A percentile compares a stretch with the other conserved stretches of the same genome.
These are phyloP conservation scores for Chlamydomonas eustigma DNA, from an alignment of 139 green algal species.

Conservation along the genomic window DNA sequence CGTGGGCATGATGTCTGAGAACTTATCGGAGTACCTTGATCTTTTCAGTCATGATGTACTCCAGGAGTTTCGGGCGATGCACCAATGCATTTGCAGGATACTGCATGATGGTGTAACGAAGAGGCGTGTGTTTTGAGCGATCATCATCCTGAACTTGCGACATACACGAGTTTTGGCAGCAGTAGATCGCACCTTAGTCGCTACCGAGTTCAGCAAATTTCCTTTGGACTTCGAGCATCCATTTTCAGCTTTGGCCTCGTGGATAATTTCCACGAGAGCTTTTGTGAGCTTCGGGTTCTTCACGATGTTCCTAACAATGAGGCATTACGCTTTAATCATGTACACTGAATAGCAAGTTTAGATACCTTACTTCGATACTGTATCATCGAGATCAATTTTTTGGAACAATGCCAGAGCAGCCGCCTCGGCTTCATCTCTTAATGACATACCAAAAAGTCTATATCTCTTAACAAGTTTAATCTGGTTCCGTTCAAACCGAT, in stretches of 20 bases:
- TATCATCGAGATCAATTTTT: slow-evolving; percentile 62
- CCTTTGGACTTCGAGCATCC: slow-evolving; percentile 72
- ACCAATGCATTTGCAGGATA: slow-evolving; percentile 74
- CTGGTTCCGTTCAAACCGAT: too few species aligned
- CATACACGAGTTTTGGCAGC: not conserved
- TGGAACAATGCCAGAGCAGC: slow-evolving; percentile 44
- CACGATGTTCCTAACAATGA: slow-evolving; percentile 50
- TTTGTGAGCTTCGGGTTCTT: slow-evolving; percentile 77
- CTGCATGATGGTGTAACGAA: too few species aligned
- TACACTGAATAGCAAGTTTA: slow-evolving; percentile 4
- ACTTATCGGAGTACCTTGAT: slow-evolving; percentile 60
- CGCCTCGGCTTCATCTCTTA: not conserved
- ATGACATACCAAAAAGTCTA: too few species aligned
- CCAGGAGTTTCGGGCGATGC: slow-evolving; percentile 67
- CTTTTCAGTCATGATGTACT: slow-evolving; percentile 62
- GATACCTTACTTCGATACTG: slow-evolving; percentile 60
- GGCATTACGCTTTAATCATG: not conserved
- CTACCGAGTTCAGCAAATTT: slow-evolving; percentile 73
- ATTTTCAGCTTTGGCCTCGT: slow-evolving; percentile 48
- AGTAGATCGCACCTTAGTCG: slow-evolving; percentile 57
- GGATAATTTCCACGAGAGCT: slow-evolving; percentile 66
- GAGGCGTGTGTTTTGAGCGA: too few species aligned
- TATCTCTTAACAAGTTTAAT: too few species aligned
- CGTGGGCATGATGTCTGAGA: not conserved
- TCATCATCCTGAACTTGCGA: not conserved